Conservation (phyloP, 2,329 filamentous ascomycete genomes). For the Talaromyces sp. region DNA sequence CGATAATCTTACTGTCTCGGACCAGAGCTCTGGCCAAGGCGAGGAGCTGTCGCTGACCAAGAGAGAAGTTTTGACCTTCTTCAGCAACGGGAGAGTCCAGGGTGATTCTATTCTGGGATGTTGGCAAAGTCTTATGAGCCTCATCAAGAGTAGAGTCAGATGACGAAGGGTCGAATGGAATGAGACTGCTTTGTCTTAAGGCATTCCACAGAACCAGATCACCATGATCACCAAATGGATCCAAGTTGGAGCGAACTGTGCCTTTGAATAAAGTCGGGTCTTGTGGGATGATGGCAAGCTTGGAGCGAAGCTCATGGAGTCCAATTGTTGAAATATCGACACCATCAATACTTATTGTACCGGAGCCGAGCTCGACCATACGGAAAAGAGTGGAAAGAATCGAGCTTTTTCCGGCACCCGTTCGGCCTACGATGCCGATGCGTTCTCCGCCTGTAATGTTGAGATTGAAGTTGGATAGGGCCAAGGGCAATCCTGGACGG, state of each 20-base stretch:
- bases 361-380: slow-evolving; percentile 62
- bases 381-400: slow-evolving; percentile 68
- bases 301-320: slow-evolving; percentile 39
- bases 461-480: not conserved
- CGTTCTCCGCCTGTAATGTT: slow-evolving; percentile 27
- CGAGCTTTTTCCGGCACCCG: slow-evolving; percentile 68
- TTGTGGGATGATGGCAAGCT: slow-evolving; percentile 54
- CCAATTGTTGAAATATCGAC: slow-evolving; percentile 66
- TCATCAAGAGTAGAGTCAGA: not conserved
- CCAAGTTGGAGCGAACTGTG: slow-evolving; percentile 26
- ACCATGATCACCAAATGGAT: slow-evolving; percentile 12
- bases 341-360: slow-evolving; percentile 63
- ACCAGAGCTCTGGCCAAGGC: slow-evolving; percentile 52
- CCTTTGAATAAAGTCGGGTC: slow-evolving; percentile 49
- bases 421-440: slow-evolving; percentile 49
- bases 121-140: not conserved
- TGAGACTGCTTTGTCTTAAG: not conserved
- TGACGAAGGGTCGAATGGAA: not conserved
- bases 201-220: not conserved
- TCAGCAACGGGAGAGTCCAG: slow-evolving; percentile 12
- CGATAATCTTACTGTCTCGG: slow-evolving; percentile 17
- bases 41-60: slow-evolving; percentile 56
- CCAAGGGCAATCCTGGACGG: slow-evolving; percentile 37
- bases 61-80: slow-evolving; percentile 19
- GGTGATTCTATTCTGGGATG: slow-evolving; percentile 3